These are phyloP conservation scores for Caloboletus inedulis DNA, from an alignment of 1,284 basidiomycete species.

Conservation along the genomic window DNA sequence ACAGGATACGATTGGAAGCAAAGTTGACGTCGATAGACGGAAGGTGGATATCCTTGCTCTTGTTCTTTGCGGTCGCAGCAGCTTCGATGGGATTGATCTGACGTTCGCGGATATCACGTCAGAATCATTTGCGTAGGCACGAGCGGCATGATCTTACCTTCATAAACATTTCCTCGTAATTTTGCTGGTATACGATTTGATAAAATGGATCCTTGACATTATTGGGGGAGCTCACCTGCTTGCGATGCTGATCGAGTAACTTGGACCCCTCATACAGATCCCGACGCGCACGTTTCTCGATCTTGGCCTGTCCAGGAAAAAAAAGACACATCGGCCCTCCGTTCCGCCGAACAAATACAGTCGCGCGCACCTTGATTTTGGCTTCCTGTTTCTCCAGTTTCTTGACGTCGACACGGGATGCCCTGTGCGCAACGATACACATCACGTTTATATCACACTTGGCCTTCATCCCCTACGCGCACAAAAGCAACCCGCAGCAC, in stretches of 20 bases:
- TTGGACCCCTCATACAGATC: conserved; percentile 97
- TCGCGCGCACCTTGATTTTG: conserved; percentile 71
- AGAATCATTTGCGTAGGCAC: not conserved
- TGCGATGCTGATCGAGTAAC: conserved; percentile 88
- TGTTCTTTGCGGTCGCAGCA: conserved; percentile 77
- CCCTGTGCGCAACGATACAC: conserved; percentile 45
- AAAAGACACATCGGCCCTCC: not conserved
- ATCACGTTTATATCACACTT: conserved; percentile 12
- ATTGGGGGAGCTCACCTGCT: conserved; percentile 56
- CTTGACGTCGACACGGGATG: conserved; percentile 94
- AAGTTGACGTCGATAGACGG: conserved; percentile 96
- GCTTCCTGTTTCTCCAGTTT: conserved; percentile 99
- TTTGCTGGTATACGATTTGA: conserved; percentile 55
- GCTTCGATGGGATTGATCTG: conserved; percentile 95
- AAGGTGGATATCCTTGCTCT: conserved; percentile 96
- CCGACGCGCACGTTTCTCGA: conserved; percentile 87
- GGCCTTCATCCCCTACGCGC: conserved; percentile 4
- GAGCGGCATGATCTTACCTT: conserved; percentile 46
- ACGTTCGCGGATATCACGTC: not conserved
- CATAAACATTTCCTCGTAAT: conserved; percentile 99
- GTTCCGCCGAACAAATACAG: not conserved
- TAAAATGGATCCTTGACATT: conserved; percentile 3
- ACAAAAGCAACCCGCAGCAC: conserved; percentile 9
- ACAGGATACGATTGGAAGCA: conserved; percentile 91
- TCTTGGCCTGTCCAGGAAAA: conserved; percentile 68